Evolutionary conservation across 805 yeast genomes (phyloP), one percentile per base, ranked within the genome.

Genomic region (Millerago galiae): DNA sequence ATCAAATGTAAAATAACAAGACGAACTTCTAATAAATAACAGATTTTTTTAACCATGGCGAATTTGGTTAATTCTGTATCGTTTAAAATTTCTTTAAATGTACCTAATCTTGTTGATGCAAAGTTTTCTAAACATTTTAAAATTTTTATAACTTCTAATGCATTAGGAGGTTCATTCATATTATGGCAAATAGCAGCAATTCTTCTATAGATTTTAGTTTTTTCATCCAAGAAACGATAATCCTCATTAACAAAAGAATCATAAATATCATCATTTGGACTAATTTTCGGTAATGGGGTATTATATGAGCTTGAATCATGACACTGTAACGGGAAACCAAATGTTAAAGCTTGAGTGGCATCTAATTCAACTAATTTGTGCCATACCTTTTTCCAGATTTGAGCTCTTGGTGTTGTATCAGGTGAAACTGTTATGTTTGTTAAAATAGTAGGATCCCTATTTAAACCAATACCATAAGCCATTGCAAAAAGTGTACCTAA

Each of bases 381-480:
- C 61, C 61, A 58, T 2, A 55, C 40, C 33, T 40, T 55, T 37
- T 55, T 51, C 58, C 60, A 58, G 14, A 55, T 29, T 27, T 49
- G 48, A 1, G 45, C 16, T 11, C 36, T 38, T 6, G 37, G 17
- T 6, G 17, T 14, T n/a, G 16, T 42, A 18, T 44, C 49, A 2
- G 24, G 7, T 21, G 46, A 38, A 8, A 35, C 35, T 11, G 50
- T 37, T 27, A 47, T 11, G 1, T 25, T 18, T 7, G 43, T 31
- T 24, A 56, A 63, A 3, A 49, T 47, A 3, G 56, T 61, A 0
- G 83, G 82, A 43, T 79, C 84, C 36, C 81, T 62, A 52, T 79
- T 73, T 29, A 79, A 50, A 0, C 85, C 86, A 28, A 77, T 56
- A 2, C 75, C 63, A 18, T 67, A 60, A 0, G 77, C 82, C 71